Conservation (phyloP, 768 basidiomycete species). For the Scleroderma citrinum region DNA sequence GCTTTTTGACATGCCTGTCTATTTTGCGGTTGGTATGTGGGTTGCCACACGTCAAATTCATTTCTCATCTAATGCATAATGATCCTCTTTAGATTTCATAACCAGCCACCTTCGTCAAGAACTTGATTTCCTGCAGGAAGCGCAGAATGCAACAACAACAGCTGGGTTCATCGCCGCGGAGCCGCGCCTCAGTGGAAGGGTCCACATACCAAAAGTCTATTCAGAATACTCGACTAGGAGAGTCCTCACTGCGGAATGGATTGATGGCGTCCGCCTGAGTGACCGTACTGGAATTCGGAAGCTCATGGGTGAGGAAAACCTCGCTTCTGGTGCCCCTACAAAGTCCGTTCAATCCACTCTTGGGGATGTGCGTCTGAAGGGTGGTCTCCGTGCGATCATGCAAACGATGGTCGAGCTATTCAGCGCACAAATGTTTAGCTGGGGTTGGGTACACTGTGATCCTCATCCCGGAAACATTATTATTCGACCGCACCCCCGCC, state of each 20-base stretch:
- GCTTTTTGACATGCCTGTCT: constrained; percentile 82
- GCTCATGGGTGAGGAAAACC: constrained; percentile 50
- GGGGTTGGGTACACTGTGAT: constrained; percentile 86
- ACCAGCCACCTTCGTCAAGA: constrained; percentile 79
- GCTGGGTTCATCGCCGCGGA: constrained; percentile 64
- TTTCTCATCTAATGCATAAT: not conserved
- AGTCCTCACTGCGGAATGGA: constrained; percentile 84
- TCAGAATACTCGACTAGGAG: constrained; percentile 66
- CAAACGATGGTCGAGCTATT: constrained; percentile 83
- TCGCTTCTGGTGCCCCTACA: not conserved
- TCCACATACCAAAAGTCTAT: constrained; percentile 76
- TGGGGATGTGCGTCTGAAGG: constrained; percentile 37
- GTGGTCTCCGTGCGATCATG: constrained; percentile 66
- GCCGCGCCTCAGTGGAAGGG: constrained; percentile 59
- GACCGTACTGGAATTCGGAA: constrained; percentile 52
- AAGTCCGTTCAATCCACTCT: constrained; percentile 5
- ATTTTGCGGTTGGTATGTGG: constrained; percentile 65
- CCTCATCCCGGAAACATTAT: constrained; percentile 76
- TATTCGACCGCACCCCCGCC: constrained; percentile 43
- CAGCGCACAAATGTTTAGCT: constrained; percentile 85
- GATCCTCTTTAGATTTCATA: constrained; percentile 52
- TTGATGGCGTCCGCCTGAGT: constrained; percentile 67
- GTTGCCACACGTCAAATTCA: not conserved
- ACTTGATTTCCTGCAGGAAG: constrained; percentile 77
- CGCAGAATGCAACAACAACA: constrained; percentile 67